These are phyloP conservation scores for Naganishia sp. DNA, from an alignment of 1,284 basidiomycete genomes.

Conservation along the genomic window DNA sequence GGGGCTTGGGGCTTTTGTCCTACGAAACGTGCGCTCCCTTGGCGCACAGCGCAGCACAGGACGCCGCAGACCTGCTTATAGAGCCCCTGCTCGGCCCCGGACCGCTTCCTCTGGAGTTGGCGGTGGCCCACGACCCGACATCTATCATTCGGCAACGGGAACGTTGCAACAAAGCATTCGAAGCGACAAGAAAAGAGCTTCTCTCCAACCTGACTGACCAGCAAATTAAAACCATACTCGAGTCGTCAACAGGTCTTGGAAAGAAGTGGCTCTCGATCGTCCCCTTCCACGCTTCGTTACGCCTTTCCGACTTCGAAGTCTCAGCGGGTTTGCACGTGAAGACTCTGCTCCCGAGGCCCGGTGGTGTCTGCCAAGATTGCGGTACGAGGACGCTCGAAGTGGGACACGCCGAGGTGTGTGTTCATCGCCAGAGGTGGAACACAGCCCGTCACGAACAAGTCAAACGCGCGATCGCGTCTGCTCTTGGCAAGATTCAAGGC, in stretches of 20 bases:
- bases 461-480: background rate
- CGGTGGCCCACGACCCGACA: background rate
- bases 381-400: background rate
- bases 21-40: conserved; percentile 24
- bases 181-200: background rate
- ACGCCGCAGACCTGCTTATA: conserved; percentile 11
- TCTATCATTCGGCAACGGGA: background rate
- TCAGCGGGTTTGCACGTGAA: conserved; percentile 6
- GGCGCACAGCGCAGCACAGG: conserved; percentile 21
- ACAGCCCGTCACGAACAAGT: background rate
- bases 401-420: conserved; percentile 15
- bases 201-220: conserved; percentile 10
- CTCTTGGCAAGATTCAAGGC: conserved; percentile 1
- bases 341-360: no score
- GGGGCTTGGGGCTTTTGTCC: conserved; percentile 32
- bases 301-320: conserved; percentile 15
- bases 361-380: conserved; percentile 7
- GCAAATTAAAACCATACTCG: no score
- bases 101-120: background rate
- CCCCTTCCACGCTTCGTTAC: background rate
- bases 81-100: background rate
- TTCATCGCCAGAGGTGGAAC: background rate
- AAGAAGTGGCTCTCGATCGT: no score
- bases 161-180: conserved; percentile 1
- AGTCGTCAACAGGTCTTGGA: no score